Percentiles rank a stretch among this genome's conserved stretches.
These are phyloP conservation scores for Metarhizium robertsii DNA, from an alignment of 2,329 filamentous ascomycete genomes.

Conservation along the genomic window DNA sequence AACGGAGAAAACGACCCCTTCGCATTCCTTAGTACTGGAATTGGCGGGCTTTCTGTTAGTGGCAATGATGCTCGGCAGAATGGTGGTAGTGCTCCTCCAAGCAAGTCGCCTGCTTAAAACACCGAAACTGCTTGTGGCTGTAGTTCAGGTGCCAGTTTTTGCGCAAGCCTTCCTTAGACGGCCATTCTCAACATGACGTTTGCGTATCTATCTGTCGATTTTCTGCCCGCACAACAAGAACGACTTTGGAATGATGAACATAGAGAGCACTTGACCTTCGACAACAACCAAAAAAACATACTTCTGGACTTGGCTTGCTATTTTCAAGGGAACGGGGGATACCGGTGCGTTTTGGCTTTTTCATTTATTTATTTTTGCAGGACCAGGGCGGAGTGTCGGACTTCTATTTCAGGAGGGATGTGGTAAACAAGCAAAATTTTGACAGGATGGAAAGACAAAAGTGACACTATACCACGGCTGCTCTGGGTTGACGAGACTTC, in stretches of 20 bases:
- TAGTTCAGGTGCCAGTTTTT: constrained; percentile 10
- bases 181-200: constrained; percentile 13
- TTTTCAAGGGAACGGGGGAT: constrained; percentile 26
- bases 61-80: constrained; percentile 56
- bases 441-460: constrained; percentile 30
- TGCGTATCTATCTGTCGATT: constrained; percentile 15
- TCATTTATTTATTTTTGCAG: constrained; percentile 4
- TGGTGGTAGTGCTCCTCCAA: constrained; percentile 44
- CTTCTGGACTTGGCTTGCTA: constrained; percentile 32
- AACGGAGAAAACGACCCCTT: constrained; percentile 68
- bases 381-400: constrained; percentile 30
- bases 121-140: neutral
- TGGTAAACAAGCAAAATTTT: constrained; percentile 16
- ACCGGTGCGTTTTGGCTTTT: constrained; percentile 26
- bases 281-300: constrained; percentile 21
- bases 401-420: constrained; percentile 25
- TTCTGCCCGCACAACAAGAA: constrained; percentile 12
- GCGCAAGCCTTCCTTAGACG: constrained; percentile 18
- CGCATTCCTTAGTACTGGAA: constrained; percentile 67
- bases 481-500: constrained; percentile 24
- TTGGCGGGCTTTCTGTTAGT: constrained; percentile 63
- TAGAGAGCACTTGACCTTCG: constrained; percentile 37
- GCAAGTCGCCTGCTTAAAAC: constrained; percentile 49
- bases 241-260: constrained; percentile 34
- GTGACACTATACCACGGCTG: constrained; percentile 26